phyloP scores from a whole-genome alignment of 2,329 filamentous ascomycete genomes.

The Fusarium sp. region DNA sequence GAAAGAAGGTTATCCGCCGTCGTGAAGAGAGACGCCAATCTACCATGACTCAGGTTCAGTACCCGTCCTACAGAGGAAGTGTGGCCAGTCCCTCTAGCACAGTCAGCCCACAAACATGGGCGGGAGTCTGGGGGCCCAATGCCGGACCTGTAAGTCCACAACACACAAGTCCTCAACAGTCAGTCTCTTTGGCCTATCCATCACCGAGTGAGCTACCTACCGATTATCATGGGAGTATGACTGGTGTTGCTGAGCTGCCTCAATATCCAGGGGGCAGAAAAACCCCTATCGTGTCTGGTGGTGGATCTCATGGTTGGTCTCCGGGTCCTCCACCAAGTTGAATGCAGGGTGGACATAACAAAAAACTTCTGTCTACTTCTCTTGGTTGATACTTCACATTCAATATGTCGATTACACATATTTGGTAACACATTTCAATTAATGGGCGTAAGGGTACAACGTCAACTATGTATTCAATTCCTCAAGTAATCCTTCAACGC shows the following conservation, averaged over 20 bases:
- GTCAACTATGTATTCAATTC: not conserved
- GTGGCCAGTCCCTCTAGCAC: not conserved
- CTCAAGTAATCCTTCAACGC: not conserved
- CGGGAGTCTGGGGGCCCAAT: not conserved
- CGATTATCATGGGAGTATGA: not conserved
- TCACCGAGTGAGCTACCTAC: not conserved
- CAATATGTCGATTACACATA: no score
- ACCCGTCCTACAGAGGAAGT: not conserved
- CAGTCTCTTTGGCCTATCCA: not conserved
- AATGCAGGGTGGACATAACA: no score
- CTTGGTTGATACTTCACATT: no score
- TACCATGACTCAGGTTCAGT: not conserved
- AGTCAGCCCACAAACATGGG: not conserved
- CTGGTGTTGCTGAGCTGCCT: not conserved
- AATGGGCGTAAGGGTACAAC: no score
- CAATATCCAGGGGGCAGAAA: not conserved
- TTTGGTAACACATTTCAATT: no score
- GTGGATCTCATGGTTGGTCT: not conserved
- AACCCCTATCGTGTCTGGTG: not conserved
- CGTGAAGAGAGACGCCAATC: not conserved
- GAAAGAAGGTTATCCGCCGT: not conserved
- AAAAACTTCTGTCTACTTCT: no score
- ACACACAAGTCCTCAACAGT: constrained; percentile 1
- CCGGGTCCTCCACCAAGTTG: no score
- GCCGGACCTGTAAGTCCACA: constrained; percentile 2